These are phyloP conservation scores for Xylariaceae sp. DNA, from an alignment of 2,329 filamentous ascomycete genomes.

Conservation along the genomic window DNA sequence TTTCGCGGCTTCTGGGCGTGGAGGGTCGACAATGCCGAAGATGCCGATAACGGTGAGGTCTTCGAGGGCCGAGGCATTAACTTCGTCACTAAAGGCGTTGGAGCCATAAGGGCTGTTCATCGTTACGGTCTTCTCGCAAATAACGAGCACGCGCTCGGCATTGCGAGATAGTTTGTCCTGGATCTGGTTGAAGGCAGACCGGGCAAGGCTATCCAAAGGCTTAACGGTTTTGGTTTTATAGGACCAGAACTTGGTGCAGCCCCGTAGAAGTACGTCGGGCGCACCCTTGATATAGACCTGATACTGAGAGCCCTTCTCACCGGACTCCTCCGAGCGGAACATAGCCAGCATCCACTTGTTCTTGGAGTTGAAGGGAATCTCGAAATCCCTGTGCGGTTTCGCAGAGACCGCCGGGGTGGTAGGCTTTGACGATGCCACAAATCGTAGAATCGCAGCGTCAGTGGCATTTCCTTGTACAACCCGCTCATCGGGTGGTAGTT, in stretches of 20 bases:
- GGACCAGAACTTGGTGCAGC: neutral
- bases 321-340: neutral
- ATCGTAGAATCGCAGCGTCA: constrained; percentile 1
- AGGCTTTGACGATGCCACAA: neutral
- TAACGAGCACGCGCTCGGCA: neutral
- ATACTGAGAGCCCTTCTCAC: neutral
- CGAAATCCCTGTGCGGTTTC: neutral
- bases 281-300: constrained; percentile 6
- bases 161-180: neutral
- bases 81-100: neutral
- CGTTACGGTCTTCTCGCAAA: neutral
- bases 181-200: neutral
- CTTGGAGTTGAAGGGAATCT: constrained; percentile 6
- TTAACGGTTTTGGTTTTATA: neutral
- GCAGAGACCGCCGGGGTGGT: neutral
- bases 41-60: constrained; percentile 41
- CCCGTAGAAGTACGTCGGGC: neutral
- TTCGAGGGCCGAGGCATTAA: neutral
- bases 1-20: constrained; percentile 59
- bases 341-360: constrained; percentile 4
- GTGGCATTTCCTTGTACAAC: constrained; percentile 2
- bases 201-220: neutral
- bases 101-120: neutral
- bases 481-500: neutral
- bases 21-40: constrained; percentile 66